Evolutionary conservation across 495 filamentous ascomycete species (phyloP).

Genomic region (Aspergillus diversus): DNA sequence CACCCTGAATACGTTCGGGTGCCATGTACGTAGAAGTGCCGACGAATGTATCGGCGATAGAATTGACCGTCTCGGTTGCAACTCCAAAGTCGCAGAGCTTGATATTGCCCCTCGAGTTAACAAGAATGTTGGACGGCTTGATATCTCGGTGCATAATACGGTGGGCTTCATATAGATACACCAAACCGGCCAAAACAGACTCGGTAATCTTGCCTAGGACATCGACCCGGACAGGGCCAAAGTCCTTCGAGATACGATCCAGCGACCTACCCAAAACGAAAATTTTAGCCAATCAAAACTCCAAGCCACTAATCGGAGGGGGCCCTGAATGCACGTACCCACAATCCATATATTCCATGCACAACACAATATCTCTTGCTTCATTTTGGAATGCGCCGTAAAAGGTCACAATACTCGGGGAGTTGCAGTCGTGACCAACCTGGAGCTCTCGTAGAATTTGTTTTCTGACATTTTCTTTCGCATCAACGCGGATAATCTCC

Average conservation of each 20-base stretch:
- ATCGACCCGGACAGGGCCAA: constrained; percentile 95
- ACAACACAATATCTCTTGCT: constrained; percentile 95
- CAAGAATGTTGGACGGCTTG: constrained; percentile 95
- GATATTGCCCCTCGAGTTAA: constrained; percentile 92
- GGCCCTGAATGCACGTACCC: constrained; percentile 65
- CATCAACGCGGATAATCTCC: constrained; percentile 97
- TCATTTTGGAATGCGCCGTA: constrained; percentile 97
- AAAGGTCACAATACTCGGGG: constrained; percentile 93
- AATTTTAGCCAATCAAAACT: constrained; percentile 2
- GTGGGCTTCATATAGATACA: constrained; percentile 91
- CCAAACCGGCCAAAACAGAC: constrained; percentile 90
- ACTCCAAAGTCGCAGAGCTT: constrained; percentile 99
- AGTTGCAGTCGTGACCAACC: constrained; percentile 98
- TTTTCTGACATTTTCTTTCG: constrained; percentile 93
- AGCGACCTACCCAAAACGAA: constrained; percentile 66
- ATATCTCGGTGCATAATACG: constrained; percentile 99
- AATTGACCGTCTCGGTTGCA: constrained; percentile 93
- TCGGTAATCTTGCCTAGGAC: constrained; percentile 99
- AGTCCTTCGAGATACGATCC: constrained; percentile 89
- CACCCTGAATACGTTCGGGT: constrained; percentile 93
- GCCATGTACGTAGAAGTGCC: constrained; percentile 99
- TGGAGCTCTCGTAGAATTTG: constrained; percentile 94
- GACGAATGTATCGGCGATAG: constrained; percentile 96
- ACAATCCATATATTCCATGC: constrained; percentile 99
- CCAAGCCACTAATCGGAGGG: background rate